Conservation (phyloP, 139 green algal species). For the Coelastrella sp. region DNA sequence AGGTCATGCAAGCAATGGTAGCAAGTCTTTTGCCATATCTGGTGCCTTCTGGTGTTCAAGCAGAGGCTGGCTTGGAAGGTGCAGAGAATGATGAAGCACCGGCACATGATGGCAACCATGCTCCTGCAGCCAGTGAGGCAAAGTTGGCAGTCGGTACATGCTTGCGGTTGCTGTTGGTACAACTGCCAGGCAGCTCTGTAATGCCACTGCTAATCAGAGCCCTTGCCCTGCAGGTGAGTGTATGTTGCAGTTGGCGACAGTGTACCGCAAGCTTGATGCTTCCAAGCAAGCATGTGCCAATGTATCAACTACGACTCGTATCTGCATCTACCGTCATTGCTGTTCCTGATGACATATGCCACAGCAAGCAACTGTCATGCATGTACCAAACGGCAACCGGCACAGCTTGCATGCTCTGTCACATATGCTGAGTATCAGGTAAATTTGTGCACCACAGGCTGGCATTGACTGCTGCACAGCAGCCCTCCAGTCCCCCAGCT, state of each 20-base stretch:
- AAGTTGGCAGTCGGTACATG: conserved; percentile 4
- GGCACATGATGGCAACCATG: neutral
- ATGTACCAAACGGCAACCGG: no score
- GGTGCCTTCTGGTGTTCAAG: no score
- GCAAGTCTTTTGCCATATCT: neutral
- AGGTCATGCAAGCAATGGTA: conserved; percentile 23
- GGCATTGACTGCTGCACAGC: conserved; percentile 2
- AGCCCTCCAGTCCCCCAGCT: conserved; percentile 16
- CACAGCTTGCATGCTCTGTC: no score
- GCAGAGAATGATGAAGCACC: neutral
- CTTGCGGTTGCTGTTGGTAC: conserved; percentile 35
- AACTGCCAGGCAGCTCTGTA: conserved; percentile 6
- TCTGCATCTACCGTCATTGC: no score
- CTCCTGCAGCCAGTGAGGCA: neutral
- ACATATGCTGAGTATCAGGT: no score
- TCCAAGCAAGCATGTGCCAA: no score
- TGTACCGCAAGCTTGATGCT: no score
- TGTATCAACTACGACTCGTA: no score
- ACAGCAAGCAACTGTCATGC: no score
- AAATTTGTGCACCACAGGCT: conserved; percentile 10
- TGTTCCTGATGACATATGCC: no score
- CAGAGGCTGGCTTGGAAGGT: neutral
- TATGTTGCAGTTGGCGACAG: no score
- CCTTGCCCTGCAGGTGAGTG: conserved; percentile 39
- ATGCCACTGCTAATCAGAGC: conserved; percentile 11